Evolutionary conservation across 1,284 basidiomycete species (phyloP).

Genomic region (Irpex lacteus): DNA sequence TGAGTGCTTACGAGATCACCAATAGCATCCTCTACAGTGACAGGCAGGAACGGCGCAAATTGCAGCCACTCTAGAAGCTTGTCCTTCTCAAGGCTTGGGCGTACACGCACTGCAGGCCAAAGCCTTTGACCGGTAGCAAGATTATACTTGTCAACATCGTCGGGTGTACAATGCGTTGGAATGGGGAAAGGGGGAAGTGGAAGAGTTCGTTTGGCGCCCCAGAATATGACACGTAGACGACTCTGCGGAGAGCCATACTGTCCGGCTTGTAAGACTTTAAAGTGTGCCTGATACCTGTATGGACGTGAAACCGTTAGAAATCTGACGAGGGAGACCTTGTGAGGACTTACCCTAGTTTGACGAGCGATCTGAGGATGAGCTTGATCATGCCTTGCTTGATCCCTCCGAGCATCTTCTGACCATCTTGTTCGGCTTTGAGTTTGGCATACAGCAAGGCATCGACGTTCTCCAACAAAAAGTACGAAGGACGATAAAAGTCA

Average conservation of each 20-base stretch:
- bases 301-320: neutral
- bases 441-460: conserved; percentile 49
- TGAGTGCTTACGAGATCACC: conserved; percentile 53
- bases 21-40: conserved; percentile 62
- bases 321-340: neutral
- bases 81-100: conserved; percentile 14
- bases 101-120: conserved; percentile 16
- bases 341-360: conserved; percentile 53
- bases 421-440: conserved; percentile 30
- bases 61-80: conserved; percentile 34
- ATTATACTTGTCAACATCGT: conserved; percentile 27
- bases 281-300: conserved; percentile 63
- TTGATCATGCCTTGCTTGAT: conserved; percentile 62
- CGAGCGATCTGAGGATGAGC: conserved; percentile 54
- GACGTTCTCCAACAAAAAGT: conserved; percentile 72
- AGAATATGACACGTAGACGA: conserved; percentile 66
- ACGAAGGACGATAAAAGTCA: conserved; percentile 62
- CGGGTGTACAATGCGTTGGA: conserved; percentile 52
- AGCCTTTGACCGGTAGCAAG: conserved; percentile 36
- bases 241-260: conserved; percentile 70
- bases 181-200: conserved; percentile 59
- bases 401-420: conserved; percentile 26
- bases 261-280: conserved; percentile 60
- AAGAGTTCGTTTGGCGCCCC: conserved; percentile 55
- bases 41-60: conserved; percentile 55